Evolutionary conservation across 2,329 filamentous ascomycete species (phyloP).

Genomic region (Hypoxylon rubiginosum): DNA sequence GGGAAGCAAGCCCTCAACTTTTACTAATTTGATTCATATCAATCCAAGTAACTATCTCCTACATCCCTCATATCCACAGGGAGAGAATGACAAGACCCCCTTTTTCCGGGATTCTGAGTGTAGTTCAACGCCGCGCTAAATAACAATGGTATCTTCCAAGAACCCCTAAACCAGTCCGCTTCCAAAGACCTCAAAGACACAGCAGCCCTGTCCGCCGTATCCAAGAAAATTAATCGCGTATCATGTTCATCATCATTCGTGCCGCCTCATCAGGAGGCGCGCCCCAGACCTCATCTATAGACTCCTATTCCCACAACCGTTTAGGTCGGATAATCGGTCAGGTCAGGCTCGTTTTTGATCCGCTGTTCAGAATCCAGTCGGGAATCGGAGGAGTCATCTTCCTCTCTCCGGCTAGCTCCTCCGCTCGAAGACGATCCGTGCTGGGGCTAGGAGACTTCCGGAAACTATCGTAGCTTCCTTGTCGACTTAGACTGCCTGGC

Average conservation of each 20-base stretch:
- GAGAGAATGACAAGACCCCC: constrained; percentile 30
- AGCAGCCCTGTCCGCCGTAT: not conserved
- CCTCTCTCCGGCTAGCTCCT: constrained; percentile 54
- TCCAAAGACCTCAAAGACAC: constrained; percentile 14
- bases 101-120: constrained; percentile 20
- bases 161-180: constrained; percentile 29
- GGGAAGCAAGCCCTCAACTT: not conserved
- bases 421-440: constrained; percentile 40
- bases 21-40: constrained; percentile 28
- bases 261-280: constrained; percentile 31
- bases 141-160: constrained; percentile 49
- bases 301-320: constrained; percentile 49
- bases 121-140: constrained; percentile 50
- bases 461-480: constrained; percentile 65
- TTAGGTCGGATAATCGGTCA: constrained; percentile 60
- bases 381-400: constrained; percentile 72
- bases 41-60: constrained; percentile 26
- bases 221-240: constrained; percentile 24
- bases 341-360: constrained; percentile 63
- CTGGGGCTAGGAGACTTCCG: constrained; percentile 47
- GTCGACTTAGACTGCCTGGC: constrained; percentile 64
- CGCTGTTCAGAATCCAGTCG: constrained; percentile 70
- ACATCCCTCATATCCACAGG: constrained; percentile 14
- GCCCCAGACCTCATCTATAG: constrained; percentile 19
- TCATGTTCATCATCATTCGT: constrained; percentile 40